Percentiles rank a stretch among this genome's conserved stretches.
phyloP scores from a whole-genome alignment of 2,329 filamentous ascomycete species.

The Byssoonygena ceratinophila region DNA sequence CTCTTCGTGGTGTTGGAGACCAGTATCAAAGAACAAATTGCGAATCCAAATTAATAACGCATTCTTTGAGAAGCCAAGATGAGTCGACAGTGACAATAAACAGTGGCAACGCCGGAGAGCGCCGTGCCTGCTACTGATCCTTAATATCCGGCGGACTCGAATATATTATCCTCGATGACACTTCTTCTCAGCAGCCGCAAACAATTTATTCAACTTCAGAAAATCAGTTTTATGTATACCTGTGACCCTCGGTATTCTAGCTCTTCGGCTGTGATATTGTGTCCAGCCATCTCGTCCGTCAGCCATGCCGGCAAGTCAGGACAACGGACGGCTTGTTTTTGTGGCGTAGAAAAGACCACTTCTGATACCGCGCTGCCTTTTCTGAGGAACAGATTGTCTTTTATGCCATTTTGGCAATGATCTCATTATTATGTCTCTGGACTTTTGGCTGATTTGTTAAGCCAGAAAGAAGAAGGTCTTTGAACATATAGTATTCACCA shows the following conservation, averaged over 20 bases:
- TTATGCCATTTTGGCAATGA: no score
- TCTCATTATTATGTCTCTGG: no score
- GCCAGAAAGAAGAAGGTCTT: no score
- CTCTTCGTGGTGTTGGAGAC: constrained; percentile 12
- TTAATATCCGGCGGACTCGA: not conserved
- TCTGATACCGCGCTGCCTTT: no score
- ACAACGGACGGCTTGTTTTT: not conserved
- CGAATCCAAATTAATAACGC: not conserved
- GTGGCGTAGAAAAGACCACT: not conserved
- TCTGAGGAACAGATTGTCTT: no score
- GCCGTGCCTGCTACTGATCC: not conserved
- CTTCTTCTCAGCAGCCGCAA: no score
- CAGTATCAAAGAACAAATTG: constrained; percentile 7
- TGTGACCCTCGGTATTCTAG: not conserved
- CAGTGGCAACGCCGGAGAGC: not conserved
- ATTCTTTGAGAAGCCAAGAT: constrained; percentile 8
- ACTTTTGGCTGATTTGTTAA: no score
- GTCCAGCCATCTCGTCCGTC: not conserved
- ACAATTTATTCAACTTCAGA: not conserved
- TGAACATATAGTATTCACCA: no score
- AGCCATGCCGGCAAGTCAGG: not conserved
- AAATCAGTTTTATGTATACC: not conserved
- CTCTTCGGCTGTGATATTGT: not conserved
- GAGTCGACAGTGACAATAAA: constrained; percentile 1
- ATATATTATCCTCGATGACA: no score